Evolutionary conservation across 768 basidiomycete genomes (phyloP), one percentile per base, ranked within the genome.

Genomic region (Royoungia palumana): DNA sequence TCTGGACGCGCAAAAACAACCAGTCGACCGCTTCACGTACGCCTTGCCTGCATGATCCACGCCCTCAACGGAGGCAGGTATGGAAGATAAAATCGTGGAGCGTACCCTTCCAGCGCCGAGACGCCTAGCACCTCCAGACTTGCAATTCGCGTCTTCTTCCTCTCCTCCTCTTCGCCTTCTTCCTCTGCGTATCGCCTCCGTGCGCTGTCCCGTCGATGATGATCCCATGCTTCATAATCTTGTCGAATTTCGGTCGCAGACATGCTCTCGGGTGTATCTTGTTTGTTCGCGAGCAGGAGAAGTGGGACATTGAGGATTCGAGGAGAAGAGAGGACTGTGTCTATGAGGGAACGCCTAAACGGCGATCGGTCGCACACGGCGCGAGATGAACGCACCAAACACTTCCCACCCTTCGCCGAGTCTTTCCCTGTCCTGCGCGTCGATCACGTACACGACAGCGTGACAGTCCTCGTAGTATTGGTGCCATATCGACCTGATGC

Each of bases 401-500:
- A 93, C 94, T 55, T 92, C 89, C 95, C 95, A 98, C 14, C 92
- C 91, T 74, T 98, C 96, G 41, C 84, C 80, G 22, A 98, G 73
- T 34, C 95, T 74, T 60, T 91, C 92, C 28, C 84, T 73, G 73
- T 99, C 95, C 55, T 87, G 81, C 9, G 94, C 92, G 66, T 99
- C 96, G 44, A 99, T 82, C 44, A 98, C 88, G 59, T 90, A 99
- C 35, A 89, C 92, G 38, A 98, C 91, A 8, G 94, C 95, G 66
- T 99, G 95, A 55, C 94, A 96, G 64, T 97, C 94, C 47, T 91
- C 87, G 66, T 95, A 97, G 70, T 99, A 99, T 47, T 81, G 76
- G 50, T 86, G 83, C 94, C 95, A 98, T 56, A 99, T 95, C 30
- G 83, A 86, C 24, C 95, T 79, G 35, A 99, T 95, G 20, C 94